Percentiles rank a stretch among this genome's conserved stretches.
Evolutionary conservation across 164 flowering plant species (phyloP).

Genomic region (Malania oleifera): DNA sequence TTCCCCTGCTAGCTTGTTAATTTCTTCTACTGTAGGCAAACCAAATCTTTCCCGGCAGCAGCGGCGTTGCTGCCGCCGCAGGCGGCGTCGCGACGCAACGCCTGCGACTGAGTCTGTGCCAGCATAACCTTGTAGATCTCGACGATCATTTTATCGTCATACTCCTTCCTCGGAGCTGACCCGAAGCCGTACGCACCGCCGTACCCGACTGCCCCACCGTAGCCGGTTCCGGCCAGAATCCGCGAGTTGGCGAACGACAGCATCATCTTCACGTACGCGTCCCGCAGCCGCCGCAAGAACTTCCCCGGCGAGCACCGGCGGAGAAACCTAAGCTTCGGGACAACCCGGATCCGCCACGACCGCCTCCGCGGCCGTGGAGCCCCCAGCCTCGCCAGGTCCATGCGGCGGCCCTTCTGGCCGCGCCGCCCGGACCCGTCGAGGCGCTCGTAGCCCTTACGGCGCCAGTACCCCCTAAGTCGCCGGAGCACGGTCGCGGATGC

Average conservation of each 20-base stretch:
- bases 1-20: too few relatives aligned
- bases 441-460: constrained; percentile 41
- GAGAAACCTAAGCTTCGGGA: constrained; percentile 35
- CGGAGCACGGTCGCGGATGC: constrained; percentile 28
- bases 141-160: constrained; percentile 62
- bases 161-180: constrained; percentile 45
- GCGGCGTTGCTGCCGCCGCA: constrained; percentile 5
- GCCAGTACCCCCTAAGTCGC: constrained; percentile 46
- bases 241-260: constrained; percentile 47
- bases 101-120: constrained; percentile 34
- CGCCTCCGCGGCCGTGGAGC: constrained; percentile 22
- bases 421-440: constrained; percentile 29
- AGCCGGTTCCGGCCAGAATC: constrained; percentile 19
- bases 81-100: constrained; percentile 31
- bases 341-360: constrained; percentile 45
- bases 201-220: constrained; percentile 17
- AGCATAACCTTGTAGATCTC: constrained; percentile 62
- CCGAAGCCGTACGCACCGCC: constrained; percentile 10
- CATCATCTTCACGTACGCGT: constrained; percentile 81
- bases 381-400: constrained; percentile 13
- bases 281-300: constrained; percentile 45
- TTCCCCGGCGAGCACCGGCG: constrained; percentile 37
- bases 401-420: constrained; percentile 12
- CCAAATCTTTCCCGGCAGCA: too few relatives aligned
- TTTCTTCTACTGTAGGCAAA: too few relatives aligned